Conservation (phyloP, 305 asterid genomes). For the Ilex paraguariensis region DNA sequence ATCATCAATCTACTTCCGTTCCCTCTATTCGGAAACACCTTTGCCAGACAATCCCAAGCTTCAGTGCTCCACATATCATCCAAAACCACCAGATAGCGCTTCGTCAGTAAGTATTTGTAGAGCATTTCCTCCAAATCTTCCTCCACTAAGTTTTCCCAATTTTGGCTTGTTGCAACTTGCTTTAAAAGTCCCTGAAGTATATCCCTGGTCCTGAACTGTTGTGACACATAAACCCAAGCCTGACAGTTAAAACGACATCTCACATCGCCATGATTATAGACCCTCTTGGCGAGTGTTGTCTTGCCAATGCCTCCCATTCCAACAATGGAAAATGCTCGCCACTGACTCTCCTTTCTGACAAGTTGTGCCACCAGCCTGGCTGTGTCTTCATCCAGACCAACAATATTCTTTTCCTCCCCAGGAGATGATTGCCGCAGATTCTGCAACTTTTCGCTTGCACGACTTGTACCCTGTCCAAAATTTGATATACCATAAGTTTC, state of each 20-base stretch:
- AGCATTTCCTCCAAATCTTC: background rate
- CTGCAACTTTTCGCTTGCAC: background rate
- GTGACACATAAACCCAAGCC: slow-evolving; percentile 29
- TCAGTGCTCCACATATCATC: slow-evolving; percentile 24
- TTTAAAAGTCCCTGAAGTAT: slow-evolving; percentile 1
- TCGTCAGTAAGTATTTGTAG: slow-evolving; percentile 1
- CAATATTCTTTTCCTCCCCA: slow-evolving; percentile 4
- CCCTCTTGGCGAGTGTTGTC: slow-evolving; percentile 25
- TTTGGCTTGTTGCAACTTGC: background rate
- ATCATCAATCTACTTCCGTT: slow-evolving; percentile 18
- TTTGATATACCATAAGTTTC: slow-evolving; percentile 13
- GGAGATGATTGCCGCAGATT: slow-evolving; percentile 8
- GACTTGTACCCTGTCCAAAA: slow-evolving; percentile 11
- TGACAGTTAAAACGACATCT: slow-evolving; percentile 10
- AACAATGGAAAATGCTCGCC: slow-evolving; percentile 13
- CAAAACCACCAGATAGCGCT: slow-evolving; percentile 18
- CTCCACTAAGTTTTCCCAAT: slow-evolving; percentile 1
- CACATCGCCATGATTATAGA: slow-evolving; percentile 19
- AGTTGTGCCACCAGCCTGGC: background rate
- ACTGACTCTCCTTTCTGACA: slow-evolving; percentile 1
- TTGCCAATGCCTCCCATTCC: slow-evolving; percentile 39
- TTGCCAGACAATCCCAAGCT: slow-evolving; percentile 5
- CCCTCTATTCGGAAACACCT: slow-evolving; percentile 20
- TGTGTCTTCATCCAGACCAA: slow-evolving; percentile 15
- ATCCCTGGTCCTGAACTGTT: slow-evolving; percentile 1